Conservation (phyloP, 495 filamentous ascomycete genomes). For the Margaritispora aquatica region DNA sequence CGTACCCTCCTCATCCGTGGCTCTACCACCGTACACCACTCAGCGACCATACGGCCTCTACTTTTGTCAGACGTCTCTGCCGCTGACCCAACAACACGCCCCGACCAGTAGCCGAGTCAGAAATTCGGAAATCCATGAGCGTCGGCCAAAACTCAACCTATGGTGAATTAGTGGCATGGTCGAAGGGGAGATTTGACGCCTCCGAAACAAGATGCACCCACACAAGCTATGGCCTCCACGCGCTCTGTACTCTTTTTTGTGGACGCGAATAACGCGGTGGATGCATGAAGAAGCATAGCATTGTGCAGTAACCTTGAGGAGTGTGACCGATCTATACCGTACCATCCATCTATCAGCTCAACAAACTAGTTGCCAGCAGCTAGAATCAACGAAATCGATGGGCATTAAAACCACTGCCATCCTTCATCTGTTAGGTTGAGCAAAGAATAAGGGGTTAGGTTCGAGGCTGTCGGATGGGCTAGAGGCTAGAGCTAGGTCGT, state of each 20-base stretch:
- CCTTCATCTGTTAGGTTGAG: not conserved
- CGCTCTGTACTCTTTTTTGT: not conserved
- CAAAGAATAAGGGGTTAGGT: not conserved
- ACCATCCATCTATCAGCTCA: not conserved
- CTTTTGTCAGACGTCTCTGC: not conserved
- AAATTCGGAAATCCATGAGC: not conserved
- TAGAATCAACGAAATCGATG: not conserved
- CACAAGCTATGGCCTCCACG: conserved; percentile 4
- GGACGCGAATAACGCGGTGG: not conserved
- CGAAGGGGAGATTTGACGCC: conserved; percentile 17
- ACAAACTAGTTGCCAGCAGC: too few species aligned
- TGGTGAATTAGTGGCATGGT: conserved; percentile 1
- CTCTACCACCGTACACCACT: not conserved
- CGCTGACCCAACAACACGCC: not conserved
- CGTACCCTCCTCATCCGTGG: not conserved
- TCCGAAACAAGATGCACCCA: conserved; percentile 14
- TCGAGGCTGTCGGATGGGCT: not conserved
- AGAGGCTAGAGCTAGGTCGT: too few species aligned
- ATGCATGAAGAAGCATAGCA: not conserved
- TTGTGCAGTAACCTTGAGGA: not conserved
- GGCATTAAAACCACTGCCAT: not conserved
- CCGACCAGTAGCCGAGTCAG: not conserved
- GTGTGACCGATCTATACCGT: not conserved
- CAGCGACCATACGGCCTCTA: not conserved
- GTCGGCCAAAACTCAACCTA: not conserved